Evolutionary conservation across 1,284 basidiomycete genomes (phyloP), one percentile per base, ranked within the genome.

Genomic region (Gomphus sp.): DNA sequence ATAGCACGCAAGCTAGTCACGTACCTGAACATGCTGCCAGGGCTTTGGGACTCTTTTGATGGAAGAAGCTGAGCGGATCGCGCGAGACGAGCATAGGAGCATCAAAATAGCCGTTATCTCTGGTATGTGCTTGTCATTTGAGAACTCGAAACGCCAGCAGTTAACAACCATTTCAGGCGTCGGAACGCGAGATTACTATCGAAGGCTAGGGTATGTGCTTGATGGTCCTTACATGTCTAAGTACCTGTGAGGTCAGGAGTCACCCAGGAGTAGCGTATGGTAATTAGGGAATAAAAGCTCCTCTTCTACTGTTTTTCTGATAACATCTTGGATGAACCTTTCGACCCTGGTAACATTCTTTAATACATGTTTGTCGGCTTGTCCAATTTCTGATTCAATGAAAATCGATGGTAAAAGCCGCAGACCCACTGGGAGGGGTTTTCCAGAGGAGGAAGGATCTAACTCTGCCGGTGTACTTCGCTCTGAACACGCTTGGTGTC

Each of bases 171-270:
- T 54, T 28, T 37, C 63, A 88, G 89, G 91, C 64, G 93, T 98
- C 56, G 94, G 95, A 28, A 98, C 93, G 28, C 81, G 92, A 66
- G 94, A 95, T 70, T 98, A 98, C 71, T 97, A 98, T 72, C 82
- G 93, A 62, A 85, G 92, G 67, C 74, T 98, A 56, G 95, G 95
- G 4, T 98, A 97, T 73, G 85, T 88, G 71, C 78, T 98, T 59
- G 96, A 99, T 68, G 97, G 96, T 0, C 94, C 94, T 25, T 99
- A 97, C 72, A 97, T 98, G 93, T 92, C 89, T 76, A 96, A 96
- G 74, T 77, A 76, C 36, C 67, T 89, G 62, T 59, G 45, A 59
- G 34, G 53, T 60, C n/a, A 58, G 39, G 31, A 60, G 9, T 81
- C 82, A 0, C 76, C 80, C 72, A 88, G 76, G 39, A 89, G 72